These are phyloP conservation scores for Ophiocordyceps camponoti-saundersi DNA, from an alignment of 2,329 filamentous ascomycete genomes.

Conservation along the genomic window DNA sequence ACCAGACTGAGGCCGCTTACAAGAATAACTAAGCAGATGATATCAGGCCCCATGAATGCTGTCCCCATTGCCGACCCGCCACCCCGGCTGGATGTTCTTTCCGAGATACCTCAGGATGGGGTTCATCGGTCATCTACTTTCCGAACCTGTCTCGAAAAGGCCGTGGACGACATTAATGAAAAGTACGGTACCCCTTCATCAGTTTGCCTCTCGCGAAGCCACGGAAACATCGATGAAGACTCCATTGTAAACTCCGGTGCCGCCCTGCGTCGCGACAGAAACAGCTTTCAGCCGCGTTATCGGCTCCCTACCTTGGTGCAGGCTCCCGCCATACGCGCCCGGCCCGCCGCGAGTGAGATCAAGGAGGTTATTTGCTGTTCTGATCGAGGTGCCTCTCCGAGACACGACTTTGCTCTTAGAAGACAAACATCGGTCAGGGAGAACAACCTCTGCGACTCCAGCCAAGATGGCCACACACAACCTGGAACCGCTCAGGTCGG, in stretches of 20 bases:
- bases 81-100: constrained; percentile 12
- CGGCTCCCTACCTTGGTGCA: constrained; percentile 4
- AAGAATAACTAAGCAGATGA: constrained; percentile 1
- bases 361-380: background rate
- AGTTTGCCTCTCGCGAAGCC: background rate
- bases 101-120: constrained; percentile 8
- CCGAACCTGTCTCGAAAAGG: constrained; percentile 11
- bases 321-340: constrained; percentile 1
- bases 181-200: constrained; percentile 9
- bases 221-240: background rate
- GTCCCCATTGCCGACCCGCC: constrained; percentile 2
- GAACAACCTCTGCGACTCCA: too few relatives aligned
- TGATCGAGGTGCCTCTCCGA: background rate
- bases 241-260: background rate
- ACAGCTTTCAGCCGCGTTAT: constrained; percentile 5
- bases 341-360: constrained; percentile 4
- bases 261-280: constrained; percentile 1
- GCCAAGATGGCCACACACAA: background rate
- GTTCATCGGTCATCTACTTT: constrained; percentile 13
- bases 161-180: constrained; percentile 12
- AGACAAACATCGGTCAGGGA: background rate
- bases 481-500: background rate
- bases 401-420: background rate
- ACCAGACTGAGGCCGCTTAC: background rate
- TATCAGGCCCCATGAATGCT: background rate